Evolutionary conservation across 441 rosid genomes (phyloP), one percentile per base, ranked within the genome.

Genomic region (Aleurites moluccanus): DNA sequence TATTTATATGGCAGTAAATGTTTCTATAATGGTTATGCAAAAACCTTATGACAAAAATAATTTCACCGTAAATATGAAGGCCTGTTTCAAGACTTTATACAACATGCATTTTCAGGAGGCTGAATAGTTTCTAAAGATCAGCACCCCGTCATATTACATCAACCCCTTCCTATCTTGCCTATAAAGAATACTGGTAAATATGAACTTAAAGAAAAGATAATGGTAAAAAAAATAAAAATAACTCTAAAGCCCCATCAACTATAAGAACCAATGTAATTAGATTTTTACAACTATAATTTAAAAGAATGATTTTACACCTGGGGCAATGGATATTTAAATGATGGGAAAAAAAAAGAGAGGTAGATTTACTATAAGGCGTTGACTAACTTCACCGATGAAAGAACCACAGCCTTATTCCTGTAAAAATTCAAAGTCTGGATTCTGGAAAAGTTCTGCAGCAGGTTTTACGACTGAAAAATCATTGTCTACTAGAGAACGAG

Each of bases 391-490:
- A 75, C 69, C 13, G 18, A 50, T 63, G 23, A 71, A 49, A 69
- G 55, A 74, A 79, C 49, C 63, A 25, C 3, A 49, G 77, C 80
- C 85, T 88, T 84, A 91, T 1, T 93, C 95, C 78, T 77, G 86
- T 77, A 95, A 86, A 85, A 93, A 93, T 67, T 83, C 85, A 86
- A 93, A 95, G 86, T 81, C 85, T 11, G 90, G 86, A 81, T 86
- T 88, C 79, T 90, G 86, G 20, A 85, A 78, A 75, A 93, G 94
- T 30, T 88, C 90, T 11, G 78, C 74, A 21, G 91, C 84, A 49
- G 92, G 76, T 81, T 87, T 87, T 62, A 88, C 91, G 67, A 85
- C 83, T 45, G 88, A 70, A 64, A 91, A 88, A 52, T 93, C 94
- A 53, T 76, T 89, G 62, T 83, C 92, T 75, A 85, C 77, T 59